Evolutionary conservation across 805 yeast species (phyloP).

Genomic region (Kluyveromyces nonfermentans): DNA sequence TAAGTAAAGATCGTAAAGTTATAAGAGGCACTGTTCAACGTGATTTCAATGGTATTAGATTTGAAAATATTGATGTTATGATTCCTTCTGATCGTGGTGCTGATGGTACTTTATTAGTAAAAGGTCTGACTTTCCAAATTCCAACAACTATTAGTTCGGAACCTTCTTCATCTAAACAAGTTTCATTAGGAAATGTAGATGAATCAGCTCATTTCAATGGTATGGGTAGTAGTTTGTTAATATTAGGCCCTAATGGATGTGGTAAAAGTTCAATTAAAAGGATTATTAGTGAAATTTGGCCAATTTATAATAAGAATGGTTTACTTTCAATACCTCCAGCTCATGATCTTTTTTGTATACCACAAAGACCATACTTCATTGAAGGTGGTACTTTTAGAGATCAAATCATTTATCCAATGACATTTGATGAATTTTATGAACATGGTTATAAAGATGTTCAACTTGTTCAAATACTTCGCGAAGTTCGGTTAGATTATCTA

Average conservation of each 20-base stretch:
- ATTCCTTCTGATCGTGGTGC: conserved; percentile 61
- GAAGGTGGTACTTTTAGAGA: conserved; percentile 75
- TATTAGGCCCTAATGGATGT: conserved; percentile 80
- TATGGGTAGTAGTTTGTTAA: conserved; percentile 57
- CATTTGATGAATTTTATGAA: conserved; percentile 66
- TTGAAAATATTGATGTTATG: conserved; percentile 74
- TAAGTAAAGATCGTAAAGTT: neutral
- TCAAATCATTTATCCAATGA: conserved; percentile 81
- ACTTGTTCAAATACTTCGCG: conserved; percentile 54
- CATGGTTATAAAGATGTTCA: conserved; percentile 63
- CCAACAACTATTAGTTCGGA: conserved; percentile 24
- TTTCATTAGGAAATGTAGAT: conserved; percentile 8
- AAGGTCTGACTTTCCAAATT: conserved; percentile 49
- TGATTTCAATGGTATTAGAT: conserved; percentile 67
- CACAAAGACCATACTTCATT: conserved; percentile 79
- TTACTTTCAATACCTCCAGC: conserved; percentile 68
- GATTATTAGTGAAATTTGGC: conserved; percentile 85
- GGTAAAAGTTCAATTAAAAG: conserved; percentile 86
- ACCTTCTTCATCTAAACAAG: conserved; percentile 9
- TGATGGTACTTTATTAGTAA: conserved; percentile 52
- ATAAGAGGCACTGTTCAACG: conserved; percentile 75
- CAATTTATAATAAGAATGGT: conserved; percentile 61
- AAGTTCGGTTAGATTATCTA: conserved; percentile 74
- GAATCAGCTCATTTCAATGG: conserved; percentile 27
- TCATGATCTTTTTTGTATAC: conserved; percentile 64